Conservation (phyloP, 495 filamentous ascomycete genomes). For the Aspergillus bridgeri region DNA sequence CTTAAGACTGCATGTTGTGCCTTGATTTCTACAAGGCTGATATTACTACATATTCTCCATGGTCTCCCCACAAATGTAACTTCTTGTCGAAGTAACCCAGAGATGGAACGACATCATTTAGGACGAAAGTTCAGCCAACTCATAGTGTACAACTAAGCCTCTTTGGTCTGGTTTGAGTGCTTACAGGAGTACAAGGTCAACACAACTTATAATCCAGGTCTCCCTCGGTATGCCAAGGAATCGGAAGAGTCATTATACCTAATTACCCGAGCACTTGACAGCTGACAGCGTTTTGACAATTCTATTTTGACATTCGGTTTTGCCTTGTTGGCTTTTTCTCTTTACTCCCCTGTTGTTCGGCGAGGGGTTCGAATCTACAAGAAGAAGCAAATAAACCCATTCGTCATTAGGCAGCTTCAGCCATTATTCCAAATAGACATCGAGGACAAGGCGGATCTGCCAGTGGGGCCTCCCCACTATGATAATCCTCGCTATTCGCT, state of each 20-base stretch:
- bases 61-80: background rate
- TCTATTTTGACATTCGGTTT: background rate
- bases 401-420: too few species aligned
- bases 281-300: background rate
- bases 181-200: background rate
- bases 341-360: background rate
- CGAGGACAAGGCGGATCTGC: background rate
- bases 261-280: background rate
- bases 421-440: too few species aligned
- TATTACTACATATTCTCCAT: background rate
- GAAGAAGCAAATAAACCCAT: too few species aligned
- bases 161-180: background rate
- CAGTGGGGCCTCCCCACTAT: slow-evolving; percentile 2
- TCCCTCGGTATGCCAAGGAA: background rate
- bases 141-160: background rate
- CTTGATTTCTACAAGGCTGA: background rate
- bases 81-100: background rate
- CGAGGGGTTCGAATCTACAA: too few species aligned
- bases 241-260: background rate
- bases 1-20: background rate
- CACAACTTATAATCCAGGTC: background rate
- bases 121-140: background rate
- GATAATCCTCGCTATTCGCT: background rate
- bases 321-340: background rate
- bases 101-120: background rate